Evolutionary conservation across 805 yeast genomes (phyloP).

Genomic region (Candida boleticola): DNA sequence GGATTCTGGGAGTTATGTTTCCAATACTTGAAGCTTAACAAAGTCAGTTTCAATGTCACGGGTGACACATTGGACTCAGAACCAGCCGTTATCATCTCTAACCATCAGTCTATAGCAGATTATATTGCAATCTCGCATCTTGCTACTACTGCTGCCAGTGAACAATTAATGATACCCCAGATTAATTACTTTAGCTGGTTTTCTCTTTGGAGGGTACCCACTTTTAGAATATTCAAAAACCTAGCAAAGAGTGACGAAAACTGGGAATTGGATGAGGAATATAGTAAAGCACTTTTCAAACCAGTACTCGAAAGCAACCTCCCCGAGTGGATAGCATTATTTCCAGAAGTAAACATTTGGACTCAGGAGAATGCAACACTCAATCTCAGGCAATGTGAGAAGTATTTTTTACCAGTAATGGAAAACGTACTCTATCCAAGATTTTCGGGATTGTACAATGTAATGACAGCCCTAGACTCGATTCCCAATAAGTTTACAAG

Average conservation of each 20-base stretch:
- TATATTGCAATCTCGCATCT: conserved; percentile 51
- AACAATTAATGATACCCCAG: conserved; percentile 32
- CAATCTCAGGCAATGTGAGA: conserved; percentile 55
- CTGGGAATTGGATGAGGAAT: conserved; percentile 51
- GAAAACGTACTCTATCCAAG: conserved; percentile 75
- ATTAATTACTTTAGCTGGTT: conserved; percentile 75
- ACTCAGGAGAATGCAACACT: conserved; percentile 44
- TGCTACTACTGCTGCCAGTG: conserved; percentile 24
- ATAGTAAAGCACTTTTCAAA: conserved; percentile 34
- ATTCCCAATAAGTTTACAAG: conserved; percentile 35
- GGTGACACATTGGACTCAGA: conserved; percentile 42
- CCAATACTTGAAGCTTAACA: conserved; percentile 33
- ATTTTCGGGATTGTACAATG: conserved; percentile 55
- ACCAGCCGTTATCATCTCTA: conserved; percentile 44
- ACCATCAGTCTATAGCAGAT: conserved; percentile 71
- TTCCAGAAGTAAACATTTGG: conserved; percentile 83
- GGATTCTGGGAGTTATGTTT: conserved; percentile 30
- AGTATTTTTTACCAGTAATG: conserved; percentile 59
- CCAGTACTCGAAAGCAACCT: conserved; percentile 32
- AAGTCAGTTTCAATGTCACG: conserved; percentile 33
- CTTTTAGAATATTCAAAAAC: conserved; percentile 43
- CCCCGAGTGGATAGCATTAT: conserved; percentile 66
- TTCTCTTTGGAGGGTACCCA: conserved; percentile 59
- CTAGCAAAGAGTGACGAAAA: conserved; percentile 65
- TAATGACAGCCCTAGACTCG: conserved; percentile 40